A percentile compares a stretch with the other conserved stretches of the same genome.
Conservation (phyloP, 2,329 filamentous ascomycete species). For the Coniochaeta sp. region DNA sequence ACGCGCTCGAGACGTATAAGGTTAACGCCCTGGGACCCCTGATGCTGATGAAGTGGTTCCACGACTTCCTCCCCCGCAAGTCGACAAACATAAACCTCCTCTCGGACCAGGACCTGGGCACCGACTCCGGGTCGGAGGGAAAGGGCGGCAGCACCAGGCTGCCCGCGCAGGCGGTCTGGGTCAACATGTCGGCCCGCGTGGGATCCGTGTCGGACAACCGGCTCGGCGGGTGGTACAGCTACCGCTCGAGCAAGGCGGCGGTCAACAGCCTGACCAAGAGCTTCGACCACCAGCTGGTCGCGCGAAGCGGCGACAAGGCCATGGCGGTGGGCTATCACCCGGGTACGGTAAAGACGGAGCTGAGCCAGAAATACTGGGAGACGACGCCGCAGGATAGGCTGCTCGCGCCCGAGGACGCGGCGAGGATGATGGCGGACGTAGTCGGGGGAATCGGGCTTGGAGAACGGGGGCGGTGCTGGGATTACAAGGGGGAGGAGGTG, state of each 20-base stretch:
- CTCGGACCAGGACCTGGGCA: neutral
- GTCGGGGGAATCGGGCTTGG: slow-evolving; percentile 36
- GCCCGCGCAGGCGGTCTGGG: slow-evolving; percentile 52
- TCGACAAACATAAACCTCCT: slow-evolving; percentile 25
- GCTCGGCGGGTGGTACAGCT: slow-evolving; percentile 75
- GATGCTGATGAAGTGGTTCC: slow-evolving; percentile 71
- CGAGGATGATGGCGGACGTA: slow-evolving; percentile 55
- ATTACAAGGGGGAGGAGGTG: slow-evolving; percentile 61
- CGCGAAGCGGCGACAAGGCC: slow-evolving; percentile 51
- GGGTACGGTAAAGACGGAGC: slow-evolving; percentile 68
- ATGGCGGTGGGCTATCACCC: slow-evolving; percentile 69
- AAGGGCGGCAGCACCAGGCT: slow-evolving; percentile 24
- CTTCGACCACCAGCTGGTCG: slow-evolving; percentile 59
- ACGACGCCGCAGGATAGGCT: slow-evolving; percentile 41
- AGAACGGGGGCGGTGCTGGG: slow-evolving; percentile 58
- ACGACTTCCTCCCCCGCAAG: slow-evolving; percentile 58
- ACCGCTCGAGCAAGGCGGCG: slow-evolving; percentile 68
- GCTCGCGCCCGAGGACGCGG: slow-evolving; percentile 60
- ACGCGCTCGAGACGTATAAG: slow-evolving; percentile 61
- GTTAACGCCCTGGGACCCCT: slow-evolving; percentile 70
- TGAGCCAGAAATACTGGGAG: slow-evolving; percentile 1
- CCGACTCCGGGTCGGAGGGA: slow-evolving; percentile 1
- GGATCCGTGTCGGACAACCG: slow-evolving; percentile 66
- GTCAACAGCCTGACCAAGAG: slow-evolving; percentile 66
- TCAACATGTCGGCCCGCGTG: slow-evolving; percentile 73